These are phyloP conservation scores for Trichoderma virens DNA, from an alignment of 495 filamentous ascomycete species.

Conservation along the genomic window DNA sequence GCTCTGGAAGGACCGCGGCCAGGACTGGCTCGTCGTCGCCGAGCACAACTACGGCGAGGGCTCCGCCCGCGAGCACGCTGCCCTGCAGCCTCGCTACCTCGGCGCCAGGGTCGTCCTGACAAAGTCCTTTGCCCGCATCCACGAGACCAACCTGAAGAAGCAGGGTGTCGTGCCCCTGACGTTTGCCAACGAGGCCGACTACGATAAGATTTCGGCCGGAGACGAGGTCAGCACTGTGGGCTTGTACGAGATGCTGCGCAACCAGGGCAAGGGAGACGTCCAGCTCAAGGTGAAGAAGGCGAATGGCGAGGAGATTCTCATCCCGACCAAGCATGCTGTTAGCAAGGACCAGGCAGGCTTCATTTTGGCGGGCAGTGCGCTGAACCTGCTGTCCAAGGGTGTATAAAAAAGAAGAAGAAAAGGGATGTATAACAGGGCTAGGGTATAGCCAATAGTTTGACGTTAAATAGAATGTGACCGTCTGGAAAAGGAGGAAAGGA, in stretches of 20 bases:
- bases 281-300: constrained; percentile 54
- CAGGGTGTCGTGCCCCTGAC: constrained; percentile 93
- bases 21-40: constrained; percentile 85
- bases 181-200: constrained; percentile 80
- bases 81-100: constrained; percentile 90
- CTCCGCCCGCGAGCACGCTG: constrained; percentile 89
- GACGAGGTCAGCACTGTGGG: constrained; percentile 78
- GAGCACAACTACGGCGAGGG: constrained; percentile 99
- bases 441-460: too few species aligned
- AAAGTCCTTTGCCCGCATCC: constrained; percentile 92
- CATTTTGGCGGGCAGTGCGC: constrained; percentile 84
- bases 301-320: constrained; percentile 51
- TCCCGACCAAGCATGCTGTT: constrained; percentile 69
- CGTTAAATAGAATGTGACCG: too few species aligned
- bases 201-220: constrained; percentile 70
- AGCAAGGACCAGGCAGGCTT: constrained; percentile 83
- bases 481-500: too few species aligned
- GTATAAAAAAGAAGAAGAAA: constrained; percentile 3
- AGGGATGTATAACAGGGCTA: not conserved
- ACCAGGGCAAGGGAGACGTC: constrained; percentile 75
- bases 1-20: constrained; percentile 65
- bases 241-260: constrained; percentile 69
- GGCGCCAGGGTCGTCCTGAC: constrained; percentile 80
- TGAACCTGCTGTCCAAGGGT: constrained; percentile 72
- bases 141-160: constrained; percentile 99